Base-by-base conservation (phyloP, 2,329 filamentous ascomycete species). In the Dothiorella sarmentorum region DNA sequence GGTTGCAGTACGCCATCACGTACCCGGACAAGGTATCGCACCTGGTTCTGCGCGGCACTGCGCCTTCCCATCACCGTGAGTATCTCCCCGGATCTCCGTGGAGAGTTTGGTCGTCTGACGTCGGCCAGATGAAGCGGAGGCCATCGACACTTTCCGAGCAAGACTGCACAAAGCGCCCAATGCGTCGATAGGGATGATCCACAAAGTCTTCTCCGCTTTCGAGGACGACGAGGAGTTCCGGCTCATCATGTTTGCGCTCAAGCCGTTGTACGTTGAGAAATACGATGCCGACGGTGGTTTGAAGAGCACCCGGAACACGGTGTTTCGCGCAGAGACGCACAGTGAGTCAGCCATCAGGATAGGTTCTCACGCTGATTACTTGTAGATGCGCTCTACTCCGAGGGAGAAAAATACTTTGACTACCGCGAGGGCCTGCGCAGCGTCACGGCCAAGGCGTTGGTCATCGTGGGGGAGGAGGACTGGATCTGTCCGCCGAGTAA, bases 121-220 rank as follows among this genome's bases (percentile, higher is more conserved):
- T 13, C 1, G 20, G 9, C 3, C 31, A 57, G 71, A 75, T 17
- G 72, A 75, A 53, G 68, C 69, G 26, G 68, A 66, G 31, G 73
- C 71, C 10, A 67, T 73, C 37, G 62, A 63, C 18, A 65, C 65
- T 1, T 64, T 75, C n/a, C 67, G 70, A 52, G 49, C 67, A 44
- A 62, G 73, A 22, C 62, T 74, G 2, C 59, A 67, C 58, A 67
- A 65, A 42, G 73, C 68, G 0, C 74, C 74, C 1, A 69, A 68
- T 53, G 70, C 75, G 56, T 73, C 72, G 2, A 64, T 68, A 7
- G 64, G 67, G n/a, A 74, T 75, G 71, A 61, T 76, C 22, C 63
- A 73, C 24, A 75, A 75, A 35, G 71, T 76, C 3, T 76, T 76
- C 44, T 71, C 72, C 1, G 61, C 64, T 0, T 76, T 72, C 55